phyloP scores from a whole-genome alignment of 441 rosid species.

The Pelargonium australe region DNA sequence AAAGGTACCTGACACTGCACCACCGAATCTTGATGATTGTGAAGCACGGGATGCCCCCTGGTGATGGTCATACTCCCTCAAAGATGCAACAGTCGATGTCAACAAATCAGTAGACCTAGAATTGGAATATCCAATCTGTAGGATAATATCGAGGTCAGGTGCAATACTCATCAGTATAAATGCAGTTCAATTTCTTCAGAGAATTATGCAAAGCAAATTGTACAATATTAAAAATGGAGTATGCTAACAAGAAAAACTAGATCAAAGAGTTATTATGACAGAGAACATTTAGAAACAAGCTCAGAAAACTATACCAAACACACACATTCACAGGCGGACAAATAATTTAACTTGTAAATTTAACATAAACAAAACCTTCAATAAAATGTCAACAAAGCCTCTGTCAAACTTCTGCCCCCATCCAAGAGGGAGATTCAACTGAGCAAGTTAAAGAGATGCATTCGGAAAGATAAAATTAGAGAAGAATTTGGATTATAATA shows the following conservation, averaged over 20 bases:
- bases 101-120: conserved; percentile 20
- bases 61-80: conserved; percentile 13
- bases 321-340: background rate
- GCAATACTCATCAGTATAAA: background rate
- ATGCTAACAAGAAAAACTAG: conserved; percentile 4
- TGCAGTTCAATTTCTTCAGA: conserved; percentile 9
- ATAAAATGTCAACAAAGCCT: background rate
- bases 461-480: background rate
- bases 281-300: background rate
- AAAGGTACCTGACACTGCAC: conserved; percentile 25
- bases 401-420: background rate
- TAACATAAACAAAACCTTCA: background rate
- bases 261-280: background rate
- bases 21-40: conserved; percentile 20
- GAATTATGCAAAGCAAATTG: background rate
- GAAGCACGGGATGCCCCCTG: conserved; percentile 18
- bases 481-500: too few relatives aligned
- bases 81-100: conserved; percentile 20
- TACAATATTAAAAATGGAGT: background rate
- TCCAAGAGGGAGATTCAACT: background rate
- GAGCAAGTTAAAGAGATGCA: background rate
- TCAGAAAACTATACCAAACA: background rate
- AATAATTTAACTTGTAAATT: background rate
- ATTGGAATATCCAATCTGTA: conserved; percentile 26
- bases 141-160: conserved; percentile 11